Evolutionary conservation across 306 rosid species (phyloP).

Genomic region (Lagenaria siceraria): DNA sequence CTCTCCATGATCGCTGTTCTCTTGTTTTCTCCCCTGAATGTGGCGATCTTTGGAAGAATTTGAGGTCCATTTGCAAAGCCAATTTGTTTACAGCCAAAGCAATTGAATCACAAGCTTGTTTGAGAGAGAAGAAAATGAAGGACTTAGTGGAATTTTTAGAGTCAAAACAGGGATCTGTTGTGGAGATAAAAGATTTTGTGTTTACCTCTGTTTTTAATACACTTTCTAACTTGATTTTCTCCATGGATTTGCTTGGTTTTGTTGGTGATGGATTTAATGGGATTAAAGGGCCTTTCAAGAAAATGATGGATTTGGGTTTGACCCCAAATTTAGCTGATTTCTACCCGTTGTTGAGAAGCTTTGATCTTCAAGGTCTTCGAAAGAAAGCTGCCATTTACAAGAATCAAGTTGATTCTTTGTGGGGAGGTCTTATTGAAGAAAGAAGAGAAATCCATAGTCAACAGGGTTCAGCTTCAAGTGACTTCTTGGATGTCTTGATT

Average conservation of each 20-base stretch:
- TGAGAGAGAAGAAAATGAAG: background rate
- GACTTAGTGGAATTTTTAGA: background rate
- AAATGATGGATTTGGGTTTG: background rate
- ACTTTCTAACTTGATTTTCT: conserved; percentile 1
- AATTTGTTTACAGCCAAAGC: background rate
- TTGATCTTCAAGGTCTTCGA: conserved; percentile 5
- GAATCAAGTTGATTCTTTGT: background rate
- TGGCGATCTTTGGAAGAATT: background rate
- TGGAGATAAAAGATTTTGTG: background rate
- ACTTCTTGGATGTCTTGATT: conserved; percentile 5
- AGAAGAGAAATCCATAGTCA: background rate
- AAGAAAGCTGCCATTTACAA: background rate
- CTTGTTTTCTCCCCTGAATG: background rate
- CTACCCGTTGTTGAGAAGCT: background rate
- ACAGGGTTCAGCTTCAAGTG: background rate
- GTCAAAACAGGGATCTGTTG: background rate
- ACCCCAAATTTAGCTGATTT: conserved; percentile 7
- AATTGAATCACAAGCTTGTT: background rate
- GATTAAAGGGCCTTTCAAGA: background rate
- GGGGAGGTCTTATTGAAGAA: background rate
- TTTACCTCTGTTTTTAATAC: conserved; percentile 1
- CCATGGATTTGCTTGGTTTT: background rate
- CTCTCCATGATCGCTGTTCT: background rate
- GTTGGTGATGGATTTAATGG: background rate
- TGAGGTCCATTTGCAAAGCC: background rate